phyloP scores from a whole-genome alignment of 306 rosid species.

The Gleditsia sinensis region DNA sequence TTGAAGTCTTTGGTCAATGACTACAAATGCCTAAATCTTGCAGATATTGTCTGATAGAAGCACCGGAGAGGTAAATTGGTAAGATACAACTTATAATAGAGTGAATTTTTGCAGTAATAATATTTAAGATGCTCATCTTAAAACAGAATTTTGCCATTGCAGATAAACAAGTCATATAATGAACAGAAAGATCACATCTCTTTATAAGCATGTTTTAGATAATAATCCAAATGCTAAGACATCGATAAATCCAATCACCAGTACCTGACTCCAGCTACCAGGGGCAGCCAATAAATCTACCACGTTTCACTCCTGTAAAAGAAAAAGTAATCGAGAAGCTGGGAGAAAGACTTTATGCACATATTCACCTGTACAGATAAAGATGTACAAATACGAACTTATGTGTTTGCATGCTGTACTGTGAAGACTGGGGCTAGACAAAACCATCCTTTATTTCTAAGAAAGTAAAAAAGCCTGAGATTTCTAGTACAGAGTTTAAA shows the following conservation, averaged over 20 bases:
- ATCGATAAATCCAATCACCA: constrained; percentile 6
- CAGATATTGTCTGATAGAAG: neutral
- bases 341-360: neutral
- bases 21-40: neutral
- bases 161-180: neutral
- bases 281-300: constrained; percentile 99
- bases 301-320: constrained; percentile 91
- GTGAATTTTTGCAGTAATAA: neutral
- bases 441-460: constrained; percentile 24
- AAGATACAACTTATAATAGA: neutral
- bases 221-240: constrained; percentile 6
- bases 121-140: neutral
- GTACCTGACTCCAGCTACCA: constrained; percentile 99
- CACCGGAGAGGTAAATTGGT: neutral
- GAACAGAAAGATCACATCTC: neutral
- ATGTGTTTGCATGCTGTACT: neutral
- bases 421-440: neutral
- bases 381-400: neutral
- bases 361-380: no score
- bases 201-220: neutral
- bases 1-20: neutral
- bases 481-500: neutral
- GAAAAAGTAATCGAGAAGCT: constrained; percentile 19
- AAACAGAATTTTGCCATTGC: neutral
- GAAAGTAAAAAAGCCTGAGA: constrained; percentile 1